Conservation (phyloP, 129 eudicot genomes). For the Saussurea involucrata region DNA sequence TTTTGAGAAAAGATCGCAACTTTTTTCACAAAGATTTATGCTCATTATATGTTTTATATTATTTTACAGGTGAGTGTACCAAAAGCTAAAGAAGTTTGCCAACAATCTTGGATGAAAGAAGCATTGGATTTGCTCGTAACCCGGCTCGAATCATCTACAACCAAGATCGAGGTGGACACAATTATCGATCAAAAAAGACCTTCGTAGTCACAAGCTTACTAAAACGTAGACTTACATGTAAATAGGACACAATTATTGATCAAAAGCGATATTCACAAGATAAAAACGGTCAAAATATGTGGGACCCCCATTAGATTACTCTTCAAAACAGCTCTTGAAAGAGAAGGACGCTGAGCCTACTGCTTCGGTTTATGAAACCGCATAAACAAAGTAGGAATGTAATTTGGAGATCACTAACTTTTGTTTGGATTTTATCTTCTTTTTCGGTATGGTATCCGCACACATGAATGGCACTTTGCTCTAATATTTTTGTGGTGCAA, state of each 20-base stretch:
- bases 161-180: conserved; percentile 17
- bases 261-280: background rate
- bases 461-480: background rate
- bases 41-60: conserved; percentile 1
- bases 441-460: background rate
- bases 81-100: conserved; percentile 70
- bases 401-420: conserved; percentile 24
- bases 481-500: conserved; percentile 7
- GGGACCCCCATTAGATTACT: background rate
- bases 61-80: conserved; percentile 52
- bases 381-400: conserved; percentile 17
- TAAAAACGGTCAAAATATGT: background rate
- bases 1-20: background rate
- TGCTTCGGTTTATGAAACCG: background rate
- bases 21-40: background rate
- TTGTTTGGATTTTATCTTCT: conserved; percentile 12
- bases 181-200: background rate
- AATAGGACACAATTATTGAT: conserved; percentile 17
- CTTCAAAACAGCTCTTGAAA: background rate
- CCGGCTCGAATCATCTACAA: conserved; percentile 35
- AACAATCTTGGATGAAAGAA: conserved; percentile 82
- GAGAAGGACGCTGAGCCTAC: background rate
- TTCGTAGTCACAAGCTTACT: background rate
- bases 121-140: conserved; percentile 55
- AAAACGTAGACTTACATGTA: conserved; percentile 15